Evolutionary conservation across 192 early-diverging fungal species (phyloP), one percentile per base, ranked within the genome.

Genomic region (Backusella parvicylindrica): DNA sequence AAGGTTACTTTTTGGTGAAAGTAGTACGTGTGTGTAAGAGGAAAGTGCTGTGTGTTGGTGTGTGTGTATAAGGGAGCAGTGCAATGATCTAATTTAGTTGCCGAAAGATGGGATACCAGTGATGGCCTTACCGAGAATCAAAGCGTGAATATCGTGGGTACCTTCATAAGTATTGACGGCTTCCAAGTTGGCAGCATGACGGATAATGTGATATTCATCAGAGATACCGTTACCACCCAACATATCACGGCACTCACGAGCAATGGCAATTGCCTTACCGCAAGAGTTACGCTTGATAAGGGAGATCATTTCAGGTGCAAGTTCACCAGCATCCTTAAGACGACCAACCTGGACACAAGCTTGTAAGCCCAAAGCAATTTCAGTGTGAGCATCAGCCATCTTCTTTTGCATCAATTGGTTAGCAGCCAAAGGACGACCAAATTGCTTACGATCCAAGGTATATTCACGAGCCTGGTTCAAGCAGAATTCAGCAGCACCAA

Each of bases 341-440:
- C 95, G 87, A 30, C 97, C 97, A 9, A 97, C 97, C 37, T 93
- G 96, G 70, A 96, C 78, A 75, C 92, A 93, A 3, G 94, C 92
- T 82, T 96, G 94, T 40, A 96, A 85, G 16, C 91, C 97, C 36
- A 99, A 77, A 11, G 94, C 88, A 73, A 99, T 97, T 81, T 99
- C 97, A 21, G 95, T 92, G 77, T 95, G 89, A 33, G 95, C 95
- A 85, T 94, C 92, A 2, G 97, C 97, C 82, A 99, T 79, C 86
- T 99, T 99, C 83, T 96, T 96, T 79, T 99, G 97, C 43, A 97
- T 94, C 40, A 99, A 86, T 84, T 99, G 97, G 89, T 94, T 95
- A 18, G 91, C 84, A 3, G 95, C 95, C 74, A 99, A 85, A 23
- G 97, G 97, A 2, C 90, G 89, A 49, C 94, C 94, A 80, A 99